phyloP scores from a whole-genome alignment of 768 basidiomycete species.

The Hypholoma fasciculare region DNA sequence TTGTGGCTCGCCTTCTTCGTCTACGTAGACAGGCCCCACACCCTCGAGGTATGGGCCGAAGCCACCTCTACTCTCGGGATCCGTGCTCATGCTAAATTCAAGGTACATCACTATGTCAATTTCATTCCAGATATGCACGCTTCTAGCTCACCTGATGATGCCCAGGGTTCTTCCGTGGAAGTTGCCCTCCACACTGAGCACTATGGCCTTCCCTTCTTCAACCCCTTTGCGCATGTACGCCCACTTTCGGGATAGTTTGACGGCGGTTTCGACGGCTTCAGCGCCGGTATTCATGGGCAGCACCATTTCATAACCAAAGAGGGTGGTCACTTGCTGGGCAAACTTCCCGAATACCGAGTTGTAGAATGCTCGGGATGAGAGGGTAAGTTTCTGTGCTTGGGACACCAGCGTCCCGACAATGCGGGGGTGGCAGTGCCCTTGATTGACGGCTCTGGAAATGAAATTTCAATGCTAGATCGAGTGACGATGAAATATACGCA shows the following conservation, averaged over 20 bases:
- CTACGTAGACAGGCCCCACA: constrained; percentile 78
- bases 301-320: constrained; percentile 94
- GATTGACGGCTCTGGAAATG: constrained; percentile 74
- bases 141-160: constrained; percentile 65
- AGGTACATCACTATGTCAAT: neutral
- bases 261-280: constrained; percentile 95
- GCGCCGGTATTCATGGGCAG: constrained; percentile 99
- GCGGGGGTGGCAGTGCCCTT: constrained; percentile 92
- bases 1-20: constrained; percentile 45
- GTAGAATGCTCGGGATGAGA: constrained; percentile 96
- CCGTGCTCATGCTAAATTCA: constrained; percentile 81
- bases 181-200: constrained; percentile 85
- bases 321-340: constrained; percentile 77
- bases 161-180: constrained; percentile 95
- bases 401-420: constrained; percentile 79
- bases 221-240: constrained; percentile 88
- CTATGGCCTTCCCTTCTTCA: constrained; percentile 77
- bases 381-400: constrained; percentile 88
- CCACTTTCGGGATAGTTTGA: constrained; percentile 98
- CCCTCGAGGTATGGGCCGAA: constrained; percentile 91
- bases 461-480: neutral
- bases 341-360: constrained; percentile 91
- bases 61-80: constrained; percentile 82
- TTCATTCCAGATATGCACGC: constrained; percentile 5
- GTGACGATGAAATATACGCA: constrained; percentile 36